Base-by-base conservation (phyloP, 352 stramenopile genomes). In the Salisapilia sapeloensis region DNA sequence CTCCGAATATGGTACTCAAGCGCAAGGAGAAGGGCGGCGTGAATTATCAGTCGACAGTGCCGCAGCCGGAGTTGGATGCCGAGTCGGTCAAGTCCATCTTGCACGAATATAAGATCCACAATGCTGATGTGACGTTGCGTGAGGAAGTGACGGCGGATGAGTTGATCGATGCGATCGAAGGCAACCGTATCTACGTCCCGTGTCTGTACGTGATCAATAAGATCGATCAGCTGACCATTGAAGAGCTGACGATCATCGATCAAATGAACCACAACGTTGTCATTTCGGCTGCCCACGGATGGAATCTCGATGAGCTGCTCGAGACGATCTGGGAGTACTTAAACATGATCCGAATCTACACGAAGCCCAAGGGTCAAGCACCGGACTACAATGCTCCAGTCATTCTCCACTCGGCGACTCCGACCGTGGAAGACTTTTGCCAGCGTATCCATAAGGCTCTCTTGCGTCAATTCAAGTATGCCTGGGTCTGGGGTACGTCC, bases 191-290 rank as follows among this genome's bases (percentile, higher is more conserved):
- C 14, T 99, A 99, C 64, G 98, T 98, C 46, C 93, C 94, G 24
- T 92, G 78, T 32, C 57, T 99, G 10, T 99, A 99, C 66, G 87
- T 98, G 35, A 89, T 98, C 40, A 99, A 99, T 70, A 99, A 99
- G 65, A 99, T 99, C 49, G 95, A 99, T 55, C 70, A 96, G 53
- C 77, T 99, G 17, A 95, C 90, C 15, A 97, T 99, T 59, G 90
- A 98, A 57, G 94, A 98, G 62, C 71, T 99, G 1, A 95, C 97
- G 40, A 96, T 98, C 53, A 89, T 99, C 31, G 93, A 95, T 56
- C 87, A 97, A 62, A 90, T 99, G 52, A 92, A 93, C 30, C 92
- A 99, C 64, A 97, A 97, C 55, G 89, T 98, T 13, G 87, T 94
- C 33, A 98, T 99, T 44, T 97, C 81, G 32, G 90, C 82, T 21